Percentiles rank a stretch among this genome's conserved stretches.
phyloP scores from a whole-genome alignment of 495 filamentous ascomycete species.

The Tuber melanosporum region DNA sequence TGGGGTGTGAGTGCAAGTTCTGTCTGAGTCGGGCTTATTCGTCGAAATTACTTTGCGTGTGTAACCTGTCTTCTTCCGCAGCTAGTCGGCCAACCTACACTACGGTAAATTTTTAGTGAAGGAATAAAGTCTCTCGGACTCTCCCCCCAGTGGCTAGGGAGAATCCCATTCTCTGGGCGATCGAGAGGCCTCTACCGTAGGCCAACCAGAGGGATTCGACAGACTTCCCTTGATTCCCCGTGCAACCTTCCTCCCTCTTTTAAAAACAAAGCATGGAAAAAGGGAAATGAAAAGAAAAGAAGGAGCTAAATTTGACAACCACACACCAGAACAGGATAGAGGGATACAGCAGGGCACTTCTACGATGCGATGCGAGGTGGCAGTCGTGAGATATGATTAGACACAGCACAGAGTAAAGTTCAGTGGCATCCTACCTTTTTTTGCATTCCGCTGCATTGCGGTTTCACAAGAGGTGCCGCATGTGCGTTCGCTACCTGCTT shows the following conservation, averaged over 20 bases:
- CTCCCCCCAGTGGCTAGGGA: not conserved
- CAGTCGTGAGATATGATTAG: not conserved
- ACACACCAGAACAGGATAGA: not conserved
- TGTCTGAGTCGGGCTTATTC: not conserved
- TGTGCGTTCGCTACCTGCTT: not conserved
- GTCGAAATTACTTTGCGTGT: not conserved
- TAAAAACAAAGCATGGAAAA: not conserved
- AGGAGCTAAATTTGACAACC: not conserved
- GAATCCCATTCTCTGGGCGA: not conserved
- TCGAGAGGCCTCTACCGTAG: too few species aligned
- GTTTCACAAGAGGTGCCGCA: not conserved
- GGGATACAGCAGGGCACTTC: not conserved
- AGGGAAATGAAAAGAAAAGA: not conserved
- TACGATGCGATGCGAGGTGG: not conserved
- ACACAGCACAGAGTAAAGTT: not conserved
- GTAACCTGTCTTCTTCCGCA: not conserved
- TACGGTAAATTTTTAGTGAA: too few species aligned
- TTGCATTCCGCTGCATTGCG: not conserved
- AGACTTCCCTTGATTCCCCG: not conserved
- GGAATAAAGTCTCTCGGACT: not conserved
- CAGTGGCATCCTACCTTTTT: not conserved
- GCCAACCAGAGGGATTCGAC: not conserved
- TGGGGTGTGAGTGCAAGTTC: not conserved
- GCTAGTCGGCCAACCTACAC: too few species aligned
- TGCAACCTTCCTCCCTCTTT: not conserved